Conservation (phyloP, 495 filamentous ascomycete genomes). For the Physcia stellaris region DNA sequence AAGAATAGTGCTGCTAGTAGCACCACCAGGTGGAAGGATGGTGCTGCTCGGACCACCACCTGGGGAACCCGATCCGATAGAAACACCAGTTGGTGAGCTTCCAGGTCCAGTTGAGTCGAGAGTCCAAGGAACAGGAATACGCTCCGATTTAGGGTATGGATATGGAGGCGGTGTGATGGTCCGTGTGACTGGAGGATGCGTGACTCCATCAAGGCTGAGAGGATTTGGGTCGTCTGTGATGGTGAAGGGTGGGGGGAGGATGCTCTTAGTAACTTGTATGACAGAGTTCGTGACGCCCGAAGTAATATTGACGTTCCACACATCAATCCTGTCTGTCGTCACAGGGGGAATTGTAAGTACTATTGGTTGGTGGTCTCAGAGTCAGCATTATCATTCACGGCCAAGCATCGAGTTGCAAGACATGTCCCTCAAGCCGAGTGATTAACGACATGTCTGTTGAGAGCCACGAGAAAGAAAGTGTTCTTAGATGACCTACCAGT, state of each 20-base stretch:
- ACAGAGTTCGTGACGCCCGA: neutral
- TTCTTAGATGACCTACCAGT: neutral
- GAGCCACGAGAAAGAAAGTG: neutral
- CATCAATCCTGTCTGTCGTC: slow-evolving; percentile 5
- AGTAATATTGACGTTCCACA: slow-evolving; percentile 5
- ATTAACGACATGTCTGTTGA: no score
- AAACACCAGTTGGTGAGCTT: neutral
- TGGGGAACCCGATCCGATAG: neutral
- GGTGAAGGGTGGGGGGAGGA: neutral
- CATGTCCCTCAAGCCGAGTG: no score
- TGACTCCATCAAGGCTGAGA: neutral
- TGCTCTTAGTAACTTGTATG: neutral
- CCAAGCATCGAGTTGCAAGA: no score
- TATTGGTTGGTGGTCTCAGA: no score
- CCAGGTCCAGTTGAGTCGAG: neutral
- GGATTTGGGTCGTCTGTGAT: slow-evolving; percentile 1
- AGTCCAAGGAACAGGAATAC: neutral
- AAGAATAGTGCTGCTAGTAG: no score
- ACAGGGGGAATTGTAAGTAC: slow-evolving; percentile 3
- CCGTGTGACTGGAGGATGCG: neutral
- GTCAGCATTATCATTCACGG: no score
- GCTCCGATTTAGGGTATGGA: neutral
- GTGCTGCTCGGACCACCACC: no score
- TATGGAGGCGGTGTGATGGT: slow-evolving; percentile 1
- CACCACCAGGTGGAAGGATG: no score